These are phyloP conservation scores for Pseudogymnoascus destructans DNA, from an alignment of 2,329 filamentous ascomycete species.

Conservation along the genomic window DNA sequence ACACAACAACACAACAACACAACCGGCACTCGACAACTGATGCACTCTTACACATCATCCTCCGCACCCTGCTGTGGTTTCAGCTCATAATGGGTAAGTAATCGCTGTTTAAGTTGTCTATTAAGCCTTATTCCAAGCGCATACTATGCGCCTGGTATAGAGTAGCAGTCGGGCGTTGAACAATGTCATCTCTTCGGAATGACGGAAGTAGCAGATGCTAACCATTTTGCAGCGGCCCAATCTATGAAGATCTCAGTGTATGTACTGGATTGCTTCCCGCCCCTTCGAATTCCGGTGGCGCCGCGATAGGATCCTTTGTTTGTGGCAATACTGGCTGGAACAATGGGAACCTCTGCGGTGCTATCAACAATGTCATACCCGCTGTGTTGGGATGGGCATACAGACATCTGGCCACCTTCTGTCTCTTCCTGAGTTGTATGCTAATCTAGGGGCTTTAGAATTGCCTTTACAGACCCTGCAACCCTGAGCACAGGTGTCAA, in stretches of 20 bases:
- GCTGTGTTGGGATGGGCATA: neutral
- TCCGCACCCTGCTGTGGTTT: neutral
- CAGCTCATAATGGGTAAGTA: slow-evolving; percentile 8
- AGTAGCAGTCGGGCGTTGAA: neutral
- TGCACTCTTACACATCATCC: neutral
- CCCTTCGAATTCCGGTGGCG: neutral
- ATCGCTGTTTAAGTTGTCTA: neutral
- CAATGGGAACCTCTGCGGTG: neutral
- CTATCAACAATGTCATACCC: neutral
- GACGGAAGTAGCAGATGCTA: neutral
- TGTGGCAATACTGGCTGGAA: neutral
- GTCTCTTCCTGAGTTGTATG: neutral
- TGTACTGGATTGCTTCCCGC: slow-evolving; percentile 36
- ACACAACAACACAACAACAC: neutral
- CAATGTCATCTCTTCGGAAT: neutral
- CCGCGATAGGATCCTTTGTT: neutral
- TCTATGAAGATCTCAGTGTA: slow-evolving; percentile 22
- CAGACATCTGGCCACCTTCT: neutral
- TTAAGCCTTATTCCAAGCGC: neutral
- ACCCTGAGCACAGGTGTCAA: neutral
- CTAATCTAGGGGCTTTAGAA: neutral
- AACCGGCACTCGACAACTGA: neutral
- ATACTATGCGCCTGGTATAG: neutral
- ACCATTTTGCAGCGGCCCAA: neutral
- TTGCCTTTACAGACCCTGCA: neutral